Evolutionary conservation across 192 early-diverging fungal genomes (phyloP), one percentile per base, ranked within the genome.

Genomic region (Rhizophagus clarus): DNA sequence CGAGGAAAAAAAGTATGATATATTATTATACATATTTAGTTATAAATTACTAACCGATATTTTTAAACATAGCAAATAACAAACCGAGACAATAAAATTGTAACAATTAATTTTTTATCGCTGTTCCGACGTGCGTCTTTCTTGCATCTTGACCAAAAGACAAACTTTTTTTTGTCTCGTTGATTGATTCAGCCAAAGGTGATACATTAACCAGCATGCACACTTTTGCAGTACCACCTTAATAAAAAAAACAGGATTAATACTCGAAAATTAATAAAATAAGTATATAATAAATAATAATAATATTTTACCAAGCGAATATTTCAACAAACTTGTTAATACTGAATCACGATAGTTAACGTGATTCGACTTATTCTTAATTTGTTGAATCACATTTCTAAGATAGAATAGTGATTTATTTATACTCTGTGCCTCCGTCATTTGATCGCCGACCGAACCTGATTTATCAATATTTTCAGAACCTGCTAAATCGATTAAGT

Each of bases 201-300:
- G 91, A 94, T 42, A 99, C 89, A 73, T 97, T 98, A 20, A 99
- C 97, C 93, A 99, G 98, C 97, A 99, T 99, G 24, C 98, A 88
- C 12, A 96, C 98, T 84, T 99, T 99, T 82, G 93, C 94, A 79
- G 98, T 98, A 22, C 98, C 98, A 56, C 95, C 94, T 15, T 94
- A 77, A 1, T 88, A 92, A 80, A 93, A 90, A 82, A 93, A 88
- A n/a, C n/a, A n/a, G 8, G 92, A 80, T 80, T 94, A 79, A 77
- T 94, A 95, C 0, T 91, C 92, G n/a, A 68, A 84, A 90, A 84
- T 28, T 51, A 71, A 76, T 17, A 17, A 49, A 32, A 32, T 66
- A 4, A 79, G 22, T 7, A 40, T n/a, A 81, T n/a, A n/a, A n/a
- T n/a, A 45, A n/a, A 83, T 20, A 51, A 76, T 22, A 29, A 69